Base-by-base conservation (phyloP, 176 grass and related monocot species). In the Stipa capillata region DNA sequence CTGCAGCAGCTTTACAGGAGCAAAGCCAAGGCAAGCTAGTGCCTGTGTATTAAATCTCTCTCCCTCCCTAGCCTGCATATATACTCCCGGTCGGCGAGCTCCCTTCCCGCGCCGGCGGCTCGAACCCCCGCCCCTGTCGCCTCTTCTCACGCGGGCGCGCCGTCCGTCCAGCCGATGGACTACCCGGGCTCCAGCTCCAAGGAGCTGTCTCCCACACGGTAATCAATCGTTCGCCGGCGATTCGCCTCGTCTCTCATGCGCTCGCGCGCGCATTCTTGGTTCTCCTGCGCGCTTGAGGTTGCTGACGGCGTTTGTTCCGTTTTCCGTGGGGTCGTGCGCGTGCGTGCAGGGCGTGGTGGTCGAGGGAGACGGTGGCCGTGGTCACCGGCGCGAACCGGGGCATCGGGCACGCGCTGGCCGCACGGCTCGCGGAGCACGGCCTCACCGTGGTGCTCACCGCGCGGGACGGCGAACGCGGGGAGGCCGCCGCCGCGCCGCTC, bases 341-440 rank as follows among this genome's bases (percentile, higher is more conserved):
- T 3, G 3, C 65, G 16, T 21, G 72, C 54, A 78, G 84, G 32
- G 66, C 20, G 10, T 99, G 92, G 96, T 99, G 96, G 96, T 83
- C 89, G 33, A 39, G 79, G 88, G 87, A 89, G 50, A 95, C 92
- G 61, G 96, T 99, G 63, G 96, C 89, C 27, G 90, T 99, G 79
- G 92, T 99, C 47, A 99, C 96, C 1, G 92, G 96, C 36, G 90
- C 90, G n/a, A 99, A 99, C 88, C 81, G 91, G 4, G 96, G 96
- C 80, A 99, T 95, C 74, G 96, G 96, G 5, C 89, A 74, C 64
- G 90, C 90, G 33, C 87, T 95, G 6, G 92, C 82, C 4, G 84
- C 81, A 83, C 78, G 86, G 44, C 74, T 99, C 15, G 92, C 90
- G 5, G 92, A 99, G 85, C 74, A 83, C 11, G 96, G 92, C 11